A percentile compares a stretch with the other conserved stretches of the same genome.
phyloP scores from a whole-genome alignment of 306 rosid species.

The Castanea mollissima region DNA sequence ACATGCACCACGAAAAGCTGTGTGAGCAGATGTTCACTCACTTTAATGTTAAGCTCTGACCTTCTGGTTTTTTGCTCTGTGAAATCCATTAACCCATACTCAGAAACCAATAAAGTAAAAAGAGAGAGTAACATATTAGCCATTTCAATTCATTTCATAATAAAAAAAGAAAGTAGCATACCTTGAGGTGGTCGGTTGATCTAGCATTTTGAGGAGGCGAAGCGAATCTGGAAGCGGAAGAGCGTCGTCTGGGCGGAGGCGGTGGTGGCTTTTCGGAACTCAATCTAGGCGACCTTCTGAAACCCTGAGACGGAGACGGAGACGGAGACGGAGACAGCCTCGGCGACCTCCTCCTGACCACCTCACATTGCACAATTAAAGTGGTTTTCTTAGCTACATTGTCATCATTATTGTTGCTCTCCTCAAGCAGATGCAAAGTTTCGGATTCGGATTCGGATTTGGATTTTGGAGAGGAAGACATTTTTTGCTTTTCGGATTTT shows the following conservation, averaged over 20 bases:
- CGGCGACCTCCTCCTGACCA: slow-evolving; percentile 3
- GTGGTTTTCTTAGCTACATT: too few relatives aligned
- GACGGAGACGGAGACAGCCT: not conserved
- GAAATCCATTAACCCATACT: slow-evolving; percentile 35
- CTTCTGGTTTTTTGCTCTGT: slow-evolving; percentile 41
- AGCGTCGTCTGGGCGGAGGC: slow-evolving; percentile 13
- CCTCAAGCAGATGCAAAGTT: not conserved
- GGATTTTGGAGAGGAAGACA: not conserved
- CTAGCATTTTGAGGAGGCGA: not conserved
- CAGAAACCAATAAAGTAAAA: slow-evolving; percentile 13
- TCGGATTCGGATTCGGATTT: not conserved
- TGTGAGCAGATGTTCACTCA: slow-evolving; percentile 42
- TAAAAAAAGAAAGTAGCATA: too few relatives aligned
- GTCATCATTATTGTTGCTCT: not conserved
- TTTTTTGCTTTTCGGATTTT: not conserved
- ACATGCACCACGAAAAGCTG: slow-evolving; percentile 14
- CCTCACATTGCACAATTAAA: not conserved
- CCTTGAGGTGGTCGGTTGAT: too few relatives aligned
- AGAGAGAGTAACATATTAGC: not conserved
- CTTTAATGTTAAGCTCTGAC: slow-evolving; percentile 40
- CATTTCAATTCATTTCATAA: too few relatives aligned
- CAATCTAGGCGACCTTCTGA: slow-evolving; percentile 37
- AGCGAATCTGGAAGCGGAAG: slow-evolving; percentile 1
- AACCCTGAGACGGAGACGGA: not conserved
- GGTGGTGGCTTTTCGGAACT: not conserved